Base-by-base conservation (phyloP, 2,329 filamentous ascomycete species). In the Pyrenophora teres region DNA sequence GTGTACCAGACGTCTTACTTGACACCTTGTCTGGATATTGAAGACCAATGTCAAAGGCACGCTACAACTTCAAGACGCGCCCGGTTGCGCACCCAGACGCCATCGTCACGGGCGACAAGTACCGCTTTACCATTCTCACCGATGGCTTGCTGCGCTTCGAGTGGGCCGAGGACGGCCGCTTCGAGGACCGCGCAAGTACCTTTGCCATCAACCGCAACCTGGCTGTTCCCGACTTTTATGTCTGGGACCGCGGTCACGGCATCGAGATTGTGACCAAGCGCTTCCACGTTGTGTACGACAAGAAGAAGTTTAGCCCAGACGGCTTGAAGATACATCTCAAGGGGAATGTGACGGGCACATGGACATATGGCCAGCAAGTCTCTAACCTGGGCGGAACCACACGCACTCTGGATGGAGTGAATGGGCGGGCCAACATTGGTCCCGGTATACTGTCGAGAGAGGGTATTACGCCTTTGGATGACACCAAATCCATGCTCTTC, bases 111-210 rank as follows among this genome's bases (percentile, higher is more conserved):
- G 79, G 79, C 47, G 67, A 73, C 33, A 75, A 80, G 40, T 87
- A 82, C 67, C 81, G 84, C 46, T 87, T 87, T 65, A 86, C 81
- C 7, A 57, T 87, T 40, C 74, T 87, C 40, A 80, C 77, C 8
- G 79, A 84, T 43, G 75, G 79, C 2, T 73, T 87, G 2, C 57
- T 87, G 23, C 81, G 85, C 27, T 86, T 82, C 55, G 84, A 87
- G 70, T 87, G 83, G 82, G 79, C 84, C 0, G 73, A 77, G 9
- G 83, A 87, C 55, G 78, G 80, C 41, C 63, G 73, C 30, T 87
- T 87, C 59, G 85, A 87, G 63, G 83, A 87, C 63, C 79, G 84
- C 4, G 81, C 82, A 0, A 86, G 83, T 0, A 81, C 81, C 8
- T 84, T 87, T 63, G 85, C 84, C n/a, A 75, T 83, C 49, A 80